Evolutionary conservation across 2,329 filamentous ascomycete species (phyloP).

Genomic region (Pseudogymnoascus pannorum): DNA sequence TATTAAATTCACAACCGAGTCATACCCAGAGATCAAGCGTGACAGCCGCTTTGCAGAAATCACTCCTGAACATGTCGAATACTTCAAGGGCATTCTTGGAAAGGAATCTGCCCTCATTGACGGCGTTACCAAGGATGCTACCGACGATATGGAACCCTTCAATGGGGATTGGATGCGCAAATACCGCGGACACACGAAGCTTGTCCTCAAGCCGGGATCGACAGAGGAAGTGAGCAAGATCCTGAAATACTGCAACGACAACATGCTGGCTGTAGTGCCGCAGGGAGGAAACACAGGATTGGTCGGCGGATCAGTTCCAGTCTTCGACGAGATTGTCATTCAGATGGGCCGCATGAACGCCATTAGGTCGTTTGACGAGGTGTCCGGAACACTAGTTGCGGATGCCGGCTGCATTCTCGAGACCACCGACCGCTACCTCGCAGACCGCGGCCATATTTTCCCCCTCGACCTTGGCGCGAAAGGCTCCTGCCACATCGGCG

Average conservation of each 20-base stretch:
- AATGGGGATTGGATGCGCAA: slow-evolving; percentile 99
- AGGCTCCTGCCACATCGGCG: slow-evolving; percentile 92
- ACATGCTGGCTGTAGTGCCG: slow-evolving; percentile 85
- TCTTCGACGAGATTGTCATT: slow-evolving; percentile 97
- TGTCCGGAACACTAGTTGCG: slow-evolving; percentile 81
- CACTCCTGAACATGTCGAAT: slow-evolving; percentile 69
- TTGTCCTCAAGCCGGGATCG: slow-evolving; percentile 78
- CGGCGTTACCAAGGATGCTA: slow-evolving; percentile 65
- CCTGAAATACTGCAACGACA: slow-evolving; percentile 89
- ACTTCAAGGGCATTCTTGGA: slow-evolving; percentile 76
- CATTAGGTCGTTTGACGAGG: slow-evolving; percentile 86
- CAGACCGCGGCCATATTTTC: slow-evolving; percentile 80
- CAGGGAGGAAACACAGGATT: slow-evolving; percentile 96
- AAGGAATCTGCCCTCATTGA: slow-evolving; percentile 75
- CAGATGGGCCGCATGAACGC: slow-evolving; percentile 85
- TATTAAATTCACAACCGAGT: slow-evolving; percentile 75
- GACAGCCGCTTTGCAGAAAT: slow-evolving; percentile 68
- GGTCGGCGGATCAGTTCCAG: slow-evolving; percentile 89
- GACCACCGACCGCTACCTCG: slow-evolving; percentile 76
- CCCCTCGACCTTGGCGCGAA: slow-evolving; percentile 96
- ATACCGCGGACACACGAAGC: slow-evolving; percentile 80
- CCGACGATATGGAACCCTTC: slow-evolving; percentile 80
- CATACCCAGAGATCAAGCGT: slow-evolving; percentile 76
- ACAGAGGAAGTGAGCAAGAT: slow-evolving; percentile 88
- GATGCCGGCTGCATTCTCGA: slow-evolving; percentile 92